Percentiles rank a stretch among this genome's conserved stretches.
Evolutionary conservation across 352 stramenopile genomes (phyloP).

Genomic region (Pythium sukuiense): DNA sequence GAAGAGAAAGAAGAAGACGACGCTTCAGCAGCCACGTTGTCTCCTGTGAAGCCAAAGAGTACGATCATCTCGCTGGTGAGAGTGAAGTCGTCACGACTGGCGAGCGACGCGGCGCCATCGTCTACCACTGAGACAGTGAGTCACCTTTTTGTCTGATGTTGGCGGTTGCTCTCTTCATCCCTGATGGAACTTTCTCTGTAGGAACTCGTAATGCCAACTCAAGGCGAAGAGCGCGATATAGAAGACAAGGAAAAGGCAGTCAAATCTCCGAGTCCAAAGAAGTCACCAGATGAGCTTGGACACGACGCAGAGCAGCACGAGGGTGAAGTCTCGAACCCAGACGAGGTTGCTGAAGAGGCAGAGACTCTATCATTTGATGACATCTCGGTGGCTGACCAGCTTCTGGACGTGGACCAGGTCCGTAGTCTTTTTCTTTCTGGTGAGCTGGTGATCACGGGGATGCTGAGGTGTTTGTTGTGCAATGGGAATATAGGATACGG

Average conservation of each 20-base stretch:
- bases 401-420: background rate
- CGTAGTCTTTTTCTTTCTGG: background rate
- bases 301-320: background rate
- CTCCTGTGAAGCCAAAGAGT: conserved; percentile 1
- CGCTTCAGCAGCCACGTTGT: background rate
- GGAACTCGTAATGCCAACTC: background rate
- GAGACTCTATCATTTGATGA: background rate
- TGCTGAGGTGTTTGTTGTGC: background rate
- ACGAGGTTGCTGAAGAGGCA: background rate
- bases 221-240: background rate
- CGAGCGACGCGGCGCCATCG: background rate
- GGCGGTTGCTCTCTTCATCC: background rate
- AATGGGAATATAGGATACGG: background rate
- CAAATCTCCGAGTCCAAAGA: background rate
- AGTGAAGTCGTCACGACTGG: conserved; percentile 9
- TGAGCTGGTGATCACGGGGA: no score
- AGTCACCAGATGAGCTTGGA: background rate
- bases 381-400: background rate
- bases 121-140: background rate
- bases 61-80: conserved; percentile 16
- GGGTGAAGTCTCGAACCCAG: background rate
- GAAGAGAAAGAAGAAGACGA: background rate
- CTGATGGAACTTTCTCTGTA: background rate
- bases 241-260: background rate
- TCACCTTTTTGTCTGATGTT: background rate